These are phyloP conservation scores for Filosporella fistucella DNA, from an alignment of 495 filamentous ascomycete species.

Conservation along the genomic window DNA sequence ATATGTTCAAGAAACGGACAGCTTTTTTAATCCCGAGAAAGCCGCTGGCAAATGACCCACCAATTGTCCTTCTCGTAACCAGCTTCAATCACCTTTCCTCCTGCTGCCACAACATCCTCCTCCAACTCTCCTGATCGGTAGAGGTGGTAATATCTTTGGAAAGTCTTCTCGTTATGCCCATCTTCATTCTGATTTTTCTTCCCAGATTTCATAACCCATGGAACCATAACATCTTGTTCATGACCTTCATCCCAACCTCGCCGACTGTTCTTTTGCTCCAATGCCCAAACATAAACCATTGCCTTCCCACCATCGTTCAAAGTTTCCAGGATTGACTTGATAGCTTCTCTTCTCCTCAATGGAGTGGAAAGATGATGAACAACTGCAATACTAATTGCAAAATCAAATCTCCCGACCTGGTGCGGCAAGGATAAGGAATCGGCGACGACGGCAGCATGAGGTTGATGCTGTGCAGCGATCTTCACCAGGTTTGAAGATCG, in stretches of 20 bases:
- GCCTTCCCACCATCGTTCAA: constrained; percentile 62
- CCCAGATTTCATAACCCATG: constrained; percentile 72
- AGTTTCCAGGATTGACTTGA: constrained; percentile 66
- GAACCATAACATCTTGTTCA: constrained; percentile 91
- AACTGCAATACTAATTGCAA: constrained; percentile 92
- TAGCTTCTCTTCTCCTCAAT: constrained; percentile 65
- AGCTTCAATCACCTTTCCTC: constrained; percentile 68
- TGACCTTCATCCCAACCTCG: constrained; percentile 87
- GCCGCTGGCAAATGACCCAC: constrained; percentile 65
- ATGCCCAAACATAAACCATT: constrained; percentile 92
- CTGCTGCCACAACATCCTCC: constrained; percentile 68
- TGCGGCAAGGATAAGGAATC: constrained; percentile 70
- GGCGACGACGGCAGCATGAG: constrained; percentile 56
- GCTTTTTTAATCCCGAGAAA: neutral
- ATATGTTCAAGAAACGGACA: no score
- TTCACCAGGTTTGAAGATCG: constrained; percentile 71
- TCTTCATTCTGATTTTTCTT: constrained; percentile 29
- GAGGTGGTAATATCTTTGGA: constrained; percentile 92
- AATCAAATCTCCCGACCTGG: constrained; percentile 69
- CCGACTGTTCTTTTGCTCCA: constrained; percentile 86
- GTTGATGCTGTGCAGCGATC: constrained; percentile 65
- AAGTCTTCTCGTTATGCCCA: constrained; percentile 33
- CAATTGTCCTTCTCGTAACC: constrained; percentile 99
- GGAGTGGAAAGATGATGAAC: constrained; percentile 91
- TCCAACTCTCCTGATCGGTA: constrained; percentile 87